phyloP scores from a whole-genome alignment of 106 monocot genomes.

The Dioscorea alata region DNA sequence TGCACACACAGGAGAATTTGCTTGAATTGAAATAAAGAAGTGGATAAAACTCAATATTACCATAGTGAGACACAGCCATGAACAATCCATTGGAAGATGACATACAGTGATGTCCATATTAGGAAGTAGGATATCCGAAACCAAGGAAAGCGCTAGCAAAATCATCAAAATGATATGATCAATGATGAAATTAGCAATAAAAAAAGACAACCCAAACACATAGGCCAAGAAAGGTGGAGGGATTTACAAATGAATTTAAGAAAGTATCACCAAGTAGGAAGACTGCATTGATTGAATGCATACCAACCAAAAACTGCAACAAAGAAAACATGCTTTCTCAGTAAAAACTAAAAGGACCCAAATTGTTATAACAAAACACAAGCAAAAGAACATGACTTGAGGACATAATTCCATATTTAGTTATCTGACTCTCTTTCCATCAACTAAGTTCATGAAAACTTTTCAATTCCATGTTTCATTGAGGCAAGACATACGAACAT shows the following conservation, averaged over 20 bases:
- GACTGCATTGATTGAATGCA: slow-evolving; percentile 79
- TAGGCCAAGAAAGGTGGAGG: too few species aligned
- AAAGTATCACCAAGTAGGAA: slow-evolving; percentile 63
- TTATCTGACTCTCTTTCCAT: too few species aligned
- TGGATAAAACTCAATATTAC: slow-evolving; percentile 20
- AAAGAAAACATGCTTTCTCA: neutral
- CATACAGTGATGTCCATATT: slow-evolving; percentile 63
- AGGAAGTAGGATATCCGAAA: slow-evolving; percentile 80
- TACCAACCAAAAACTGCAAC: slow-evolving; percentile 54
- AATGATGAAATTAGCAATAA: neutral
- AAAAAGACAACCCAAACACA: neutral
- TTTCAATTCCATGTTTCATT: too few species aligned
- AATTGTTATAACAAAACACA: neutral
- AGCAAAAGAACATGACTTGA: neutral
- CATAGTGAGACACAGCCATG: slow-evolving; percentile 58
- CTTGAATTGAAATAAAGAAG: neutral
- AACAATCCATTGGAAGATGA: slow-evolving; percentile 72
- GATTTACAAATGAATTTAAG: slow-evolving; percentile 63
- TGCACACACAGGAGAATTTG: too few species aligned
- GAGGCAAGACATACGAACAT: too few species aligned
- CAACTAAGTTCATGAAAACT: too few species aligned
- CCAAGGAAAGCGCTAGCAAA: slow-evolving; percentile 64
- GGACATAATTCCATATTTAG: neutral
- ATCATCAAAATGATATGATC: neutral
- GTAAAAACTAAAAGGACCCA: neutral